Evolutionary conservation across 2,329 filamentous ascomycete genomes (phyloP).

Genomic region (Sarocladiaceae sp.): DNA sequence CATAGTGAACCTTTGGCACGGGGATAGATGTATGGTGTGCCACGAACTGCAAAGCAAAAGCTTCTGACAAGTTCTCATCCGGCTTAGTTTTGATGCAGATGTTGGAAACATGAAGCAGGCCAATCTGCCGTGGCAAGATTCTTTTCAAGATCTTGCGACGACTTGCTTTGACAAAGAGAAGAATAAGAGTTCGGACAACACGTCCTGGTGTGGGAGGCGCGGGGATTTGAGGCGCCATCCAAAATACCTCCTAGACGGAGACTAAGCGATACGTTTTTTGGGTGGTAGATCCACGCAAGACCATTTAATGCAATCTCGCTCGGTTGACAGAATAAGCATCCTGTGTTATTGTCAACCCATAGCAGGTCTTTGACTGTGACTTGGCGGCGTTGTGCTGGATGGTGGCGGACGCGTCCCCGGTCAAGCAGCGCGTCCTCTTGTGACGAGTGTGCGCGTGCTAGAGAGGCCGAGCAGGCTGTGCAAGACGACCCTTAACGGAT

Average conservation of each 20-base stretch:
- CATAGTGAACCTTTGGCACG: conserved; percentile 35
- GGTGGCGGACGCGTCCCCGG: too few relatives aligned
- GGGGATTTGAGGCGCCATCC: conserved; percentile 4
- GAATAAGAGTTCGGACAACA: conserved; percentile 9
- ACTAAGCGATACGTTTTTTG: too few relatives aligned
- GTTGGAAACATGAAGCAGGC: conserved; percentile 8
- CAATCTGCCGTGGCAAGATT: conserved; percentile 3
- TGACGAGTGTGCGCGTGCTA: too few relatives aligned
- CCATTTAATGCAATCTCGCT: too few relatives aligned
- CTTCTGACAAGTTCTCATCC: conserved; percentile 28
- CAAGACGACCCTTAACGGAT: too few relatives aligned
- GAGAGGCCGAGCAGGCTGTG: too few relatives aligned
- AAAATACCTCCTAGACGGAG: background rate
- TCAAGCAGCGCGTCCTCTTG: too few relatives aligned
- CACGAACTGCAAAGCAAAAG: conserved; percentile 32
- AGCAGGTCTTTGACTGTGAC: too few relatives aligned
- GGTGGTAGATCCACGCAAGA: too few relatives aligned
- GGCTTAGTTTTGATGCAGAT: conserved; percentile 26
- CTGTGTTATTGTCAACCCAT: too few relatives aligned
- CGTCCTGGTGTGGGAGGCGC: conserved; percentile 8
- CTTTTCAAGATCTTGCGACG: conserved; percentile 6
- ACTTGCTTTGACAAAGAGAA: conserved; percentile 9
- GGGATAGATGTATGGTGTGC: conserved; percentile 34
- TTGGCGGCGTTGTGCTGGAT: too few relatives aligned
- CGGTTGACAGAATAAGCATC: too few relatives aligned